These are phyloP conservation scores for Botrytis deweyae DNA, from an alignment of 2,329 filamentous ascomycete species.

Conservation along the genomic window DNA sequence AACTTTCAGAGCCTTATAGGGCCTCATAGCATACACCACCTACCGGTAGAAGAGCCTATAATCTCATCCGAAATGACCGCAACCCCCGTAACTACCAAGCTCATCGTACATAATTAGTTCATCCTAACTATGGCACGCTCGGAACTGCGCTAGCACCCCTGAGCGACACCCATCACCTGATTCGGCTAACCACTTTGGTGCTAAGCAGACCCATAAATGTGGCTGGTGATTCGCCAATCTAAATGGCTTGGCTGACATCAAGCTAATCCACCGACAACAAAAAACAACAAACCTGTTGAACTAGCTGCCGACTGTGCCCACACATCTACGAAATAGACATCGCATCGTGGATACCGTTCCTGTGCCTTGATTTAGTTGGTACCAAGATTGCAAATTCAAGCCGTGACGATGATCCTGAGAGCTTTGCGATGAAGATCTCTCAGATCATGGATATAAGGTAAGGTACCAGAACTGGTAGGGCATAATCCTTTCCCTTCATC, in stretches of 20 bases:
- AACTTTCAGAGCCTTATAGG: neutral
- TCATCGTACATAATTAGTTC: neutral
- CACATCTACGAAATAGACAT: neutral
- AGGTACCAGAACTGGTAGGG: conserved; percentile 7
- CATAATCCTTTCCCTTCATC: neutral
- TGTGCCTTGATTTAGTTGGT: conserved; percentile 17
- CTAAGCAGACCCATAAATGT: neutral
- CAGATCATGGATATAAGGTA: conserved; percentile 16
- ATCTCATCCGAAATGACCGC: neutral
- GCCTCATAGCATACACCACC: neutral
- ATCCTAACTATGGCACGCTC: neutral
- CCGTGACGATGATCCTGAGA: neutral
- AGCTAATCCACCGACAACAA: neutral
- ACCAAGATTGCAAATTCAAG: neutral
- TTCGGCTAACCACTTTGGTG: neutral
- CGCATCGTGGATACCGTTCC: neutral
- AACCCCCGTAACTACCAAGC: neutral
- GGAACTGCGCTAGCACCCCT: neutral
- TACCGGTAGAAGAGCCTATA: neutral
- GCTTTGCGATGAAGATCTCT: neutral
- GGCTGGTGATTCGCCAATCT: neutral
- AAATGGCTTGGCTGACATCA: conserved; percentile 21
- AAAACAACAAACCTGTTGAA: neutral
- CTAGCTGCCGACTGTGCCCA: conserved; percentile 3
- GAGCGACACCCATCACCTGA: neutral